A percentile compares a stretch with the other conserved stretches of the same genome.
Evolutionary conservation across 257 asterid genomes (phyloP).

Genomic region (Lycium barbarum): DNA sequence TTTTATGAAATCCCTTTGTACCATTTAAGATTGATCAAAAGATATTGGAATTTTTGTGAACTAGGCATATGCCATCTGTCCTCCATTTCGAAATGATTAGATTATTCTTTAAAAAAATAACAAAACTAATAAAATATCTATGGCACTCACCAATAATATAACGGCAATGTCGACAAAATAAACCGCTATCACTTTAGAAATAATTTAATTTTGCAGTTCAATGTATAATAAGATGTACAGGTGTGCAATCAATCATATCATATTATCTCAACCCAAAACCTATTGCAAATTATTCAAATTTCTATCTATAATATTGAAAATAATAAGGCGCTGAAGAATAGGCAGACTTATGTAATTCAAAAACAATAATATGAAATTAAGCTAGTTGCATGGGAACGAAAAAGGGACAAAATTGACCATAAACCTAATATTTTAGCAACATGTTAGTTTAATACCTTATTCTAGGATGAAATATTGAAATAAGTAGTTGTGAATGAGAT

Average conservation of each 20-base stretch:
- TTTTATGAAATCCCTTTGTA: background rate
- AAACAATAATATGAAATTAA: background rate
- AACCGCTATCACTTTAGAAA: background rate
- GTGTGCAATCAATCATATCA: slow-evolving; percentile 18
- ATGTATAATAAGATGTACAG: slow-evolving; percentile 18
- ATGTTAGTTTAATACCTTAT: slow-evolving; percentile 16
- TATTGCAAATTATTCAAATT: background rate
- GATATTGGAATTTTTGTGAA: slow-evolving; percentile 16
- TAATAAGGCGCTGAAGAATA: background rate
- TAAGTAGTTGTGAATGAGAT: slow-evolving; percentile 29
- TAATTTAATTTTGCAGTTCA: background rate
- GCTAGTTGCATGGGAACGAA: slow-evolving; percentile 16
- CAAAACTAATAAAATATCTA: background rate
- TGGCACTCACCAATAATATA: slow-evolving; percentile 18
- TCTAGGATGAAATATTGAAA: slow-evolving; percentile 3
- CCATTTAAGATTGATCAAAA: background rate
- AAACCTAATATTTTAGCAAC: slow-evolving; percentile 28
- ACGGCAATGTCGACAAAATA: slow-evolving; percentile 16
- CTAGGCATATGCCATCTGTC: slow-evolving; percentile 23
- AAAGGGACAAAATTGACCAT: slow-evolving; percentile 8
- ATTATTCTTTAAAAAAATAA: background rate
- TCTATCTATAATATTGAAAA: background rate
- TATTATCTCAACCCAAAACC: background rate
- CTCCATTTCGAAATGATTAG: slow-evolving; percentile 22
- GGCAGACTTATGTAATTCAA: background rate